Evolutionary conservation across 257 asterid species (phyloP), one percentile per base, ranked within the genome.

Genomic region (Prunella vulgaris): DNA sequence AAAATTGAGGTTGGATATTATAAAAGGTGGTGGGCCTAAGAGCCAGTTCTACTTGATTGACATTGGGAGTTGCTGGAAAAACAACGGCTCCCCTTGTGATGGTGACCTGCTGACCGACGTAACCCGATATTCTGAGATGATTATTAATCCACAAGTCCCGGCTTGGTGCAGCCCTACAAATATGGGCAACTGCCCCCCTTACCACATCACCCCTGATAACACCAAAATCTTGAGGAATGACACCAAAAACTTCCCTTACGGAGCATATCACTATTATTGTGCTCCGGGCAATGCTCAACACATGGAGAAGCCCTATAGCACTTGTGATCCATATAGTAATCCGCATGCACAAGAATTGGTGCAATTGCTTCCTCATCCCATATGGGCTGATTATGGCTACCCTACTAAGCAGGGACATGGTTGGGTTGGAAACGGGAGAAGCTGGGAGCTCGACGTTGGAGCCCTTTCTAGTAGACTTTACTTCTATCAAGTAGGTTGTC

Each of bases 11-110:
- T 52, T 85, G 62, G 84, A 85, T 64, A 74, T 87, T 70, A 80
- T 64, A 63, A 77, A 70, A 64, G 91, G 95, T 17, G 89, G 94
- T 53, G 90, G 94, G 8, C 84, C 87, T 1, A 85, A 83, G 75
- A 85, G 94, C 82, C 90, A 85, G 74, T 85, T 87, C 77, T 87
- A 87, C 84, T 69, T 87, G 79, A 81, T 87, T 18, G 90, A 83
- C 78, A 85, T 87, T 0, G 94, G 90, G n/a, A 85, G 94, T 78
- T 87, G 95, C 77, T 87, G 95, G 95, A 87, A 85, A 72, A 85
- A 83, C 79, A 76, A 82, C 37, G 91, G 95, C 0, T 56, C 60
- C 24, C 87, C 88, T 0, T 87, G 94, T n/a, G 78, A 87, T 7
- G 90, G 94, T n/a, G 85, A 87, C 53, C 82, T 81, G 28, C 67